Conservation (phyloP, 148 eudicot species). For the Pharnaceum exiguum region DNA sequence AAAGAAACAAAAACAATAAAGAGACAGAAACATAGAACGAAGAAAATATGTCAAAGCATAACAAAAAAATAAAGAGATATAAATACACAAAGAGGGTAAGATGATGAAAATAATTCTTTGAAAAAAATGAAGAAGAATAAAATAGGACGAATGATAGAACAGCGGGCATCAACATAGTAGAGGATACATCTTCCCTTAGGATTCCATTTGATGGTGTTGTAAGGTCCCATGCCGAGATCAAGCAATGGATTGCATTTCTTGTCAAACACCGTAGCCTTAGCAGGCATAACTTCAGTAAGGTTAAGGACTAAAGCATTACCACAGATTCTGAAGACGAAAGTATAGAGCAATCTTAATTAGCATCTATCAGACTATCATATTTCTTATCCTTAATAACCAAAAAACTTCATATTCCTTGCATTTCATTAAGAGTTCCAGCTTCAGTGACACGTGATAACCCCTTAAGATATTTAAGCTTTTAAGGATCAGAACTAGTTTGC, state of each 20-base stretch:
- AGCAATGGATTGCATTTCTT: slow-evolving; percentile 87
- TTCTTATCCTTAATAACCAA: neutral
- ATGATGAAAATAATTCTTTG: no score
- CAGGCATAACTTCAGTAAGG: slow-evolving; percentile 81
- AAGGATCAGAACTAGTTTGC: no score
- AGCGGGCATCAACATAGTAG: slow-evolving; percentile 1
- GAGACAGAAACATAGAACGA: no score
- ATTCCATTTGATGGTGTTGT: slow-evolving; percentile 94
- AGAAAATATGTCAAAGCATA: no score
- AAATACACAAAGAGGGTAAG: no score
- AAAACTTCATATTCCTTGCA: neutral
- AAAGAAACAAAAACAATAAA: neutral
- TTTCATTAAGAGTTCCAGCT: neutral
- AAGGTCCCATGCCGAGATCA: slow-evolving; percentile 94
- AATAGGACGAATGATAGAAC: neutral
- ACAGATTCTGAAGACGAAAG: neutral
- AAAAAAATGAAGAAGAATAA: neutral
- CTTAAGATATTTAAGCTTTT: neutral
- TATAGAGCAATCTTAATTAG: neutral
- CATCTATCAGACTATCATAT: neutral
- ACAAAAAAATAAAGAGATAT: no score
- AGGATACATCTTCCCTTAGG: slow-evolving; percentile 99
- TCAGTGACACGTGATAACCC: no score
- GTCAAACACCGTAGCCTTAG: slow-evolving; percentile 88
- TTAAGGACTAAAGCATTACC: slow-evolving; percentile 39